phyloP scores from a whole-genome alignment of 345 rosid species.

The Passiflora organensis region DNA sequence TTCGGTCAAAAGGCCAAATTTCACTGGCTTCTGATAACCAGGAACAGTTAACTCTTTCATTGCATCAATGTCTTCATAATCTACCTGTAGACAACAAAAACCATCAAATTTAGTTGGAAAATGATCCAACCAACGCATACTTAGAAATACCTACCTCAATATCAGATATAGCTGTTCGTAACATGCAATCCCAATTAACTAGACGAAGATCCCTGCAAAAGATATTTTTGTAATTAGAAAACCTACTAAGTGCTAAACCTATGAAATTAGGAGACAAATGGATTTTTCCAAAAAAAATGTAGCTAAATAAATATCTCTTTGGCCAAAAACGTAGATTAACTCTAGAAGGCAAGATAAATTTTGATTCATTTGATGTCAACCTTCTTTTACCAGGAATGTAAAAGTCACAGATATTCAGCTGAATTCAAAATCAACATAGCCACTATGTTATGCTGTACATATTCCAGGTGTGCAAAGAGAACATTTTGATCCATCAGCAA shows the following conservation, averaged over 20 bases:
- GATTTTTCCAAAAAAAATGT: background rate
- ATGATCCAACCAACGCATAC: slow-evolving; percentile 8
- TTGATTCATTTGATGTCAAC: background rate
- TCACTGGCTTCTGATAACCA: slow-evolving; percentile 77
- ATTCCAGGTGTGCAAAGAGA: no score
- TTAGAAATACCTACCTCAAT: slow-evolving; percentile 52
- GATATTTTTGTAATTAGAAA: background rate
- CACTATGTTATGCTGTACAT: no score
- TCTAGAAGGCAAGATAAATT: background rate
- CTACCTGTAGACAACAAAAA: slow-evolving; percentile 59
- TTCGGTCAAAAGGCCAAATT: slow-evolving; percentile 85
- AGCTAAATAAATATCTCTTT: no score
- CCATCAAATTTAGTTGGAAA: slow-evolving; percentile 16
- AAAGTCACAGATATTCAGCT: no score
- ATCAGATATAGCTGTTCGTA: slow-evolving; percentile 86
- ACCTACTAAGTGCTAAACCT: background rate
- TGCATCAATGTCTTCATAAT: slow-evolving; percentile 68
- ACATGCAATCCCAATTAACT: slow-evolving; percentile 87
- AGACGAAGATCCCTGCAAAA: slow-evolving; percentile 68
- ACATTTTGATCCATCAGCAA: no score
- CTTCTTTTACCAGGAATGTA: background rate
- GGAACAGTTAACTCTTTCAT: slow-evolving; percentile 60
- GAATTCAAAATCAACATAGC: no score
- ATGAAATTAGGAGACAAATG: background rate
- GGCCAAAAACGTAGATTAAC: no score